Conservation (phyloP, 805 yeast species). For the Metschnikowia peoriensis region DNA sequence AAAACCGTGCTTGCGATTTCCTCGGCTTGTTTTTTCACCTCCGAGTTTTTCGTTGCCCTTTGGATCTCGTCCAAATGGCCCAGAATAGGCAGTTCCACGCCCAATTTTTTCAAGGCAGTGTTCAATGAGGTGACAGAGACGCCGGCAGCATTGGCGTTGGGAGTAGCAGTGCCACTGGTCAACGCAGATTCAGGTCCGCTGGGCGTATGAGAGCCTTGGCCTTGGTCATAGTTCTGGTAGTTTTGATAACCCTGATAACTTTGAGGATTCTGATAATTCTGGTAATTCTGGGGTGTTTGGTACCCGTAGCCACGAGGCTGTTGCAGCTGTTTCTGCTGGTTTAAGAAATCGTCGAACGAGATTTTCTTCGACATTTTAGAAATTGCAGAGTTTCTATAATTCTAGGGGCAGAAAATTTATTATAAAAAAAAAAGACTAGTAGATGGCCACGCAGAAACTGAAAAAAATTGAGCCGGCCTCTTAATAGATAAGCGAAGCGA, state of each 20-base stretch:
- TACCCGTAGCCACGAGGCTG: conserved; percentile 29
- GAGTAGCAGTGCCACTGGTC: conserved; percentile 39
- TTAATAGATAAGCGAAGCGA: neutral
- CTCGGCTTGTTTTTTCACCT: conserved; percentile 53
- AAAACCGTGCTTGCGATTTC: conserved; percentile 50
- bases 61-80: conserved; percentile 53
- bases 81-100: conserved; percentile 64
- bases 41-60: conserved; percentile 49
- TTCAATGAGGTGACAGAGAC: conserved; percentile 72
- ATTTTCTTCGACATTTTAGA: conserved; percentile 27
- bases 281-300: conserved; percentile 1
- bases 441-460: neutral
- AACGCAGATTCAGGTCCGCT: conserved; percentile 13
- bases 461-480: neutral
- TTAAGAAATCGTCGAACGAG: conserved; percentile 53
- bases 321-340: conserved; percentile 38
- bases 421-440: conserved; percentile 3
- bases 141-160: conserved; percentile 49
- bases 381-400: neutral
- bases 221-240: conserved; percentile 10
- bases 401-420: neutral
- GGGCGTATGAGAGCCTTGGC: conserved; percentile 6
- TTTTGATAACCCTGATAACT: conserved; percentile 4
- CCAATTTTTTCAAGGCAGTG: conserved; percentile 61
- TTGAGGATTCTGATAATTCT: conserved; percentile 6